phyloP scores from a whole-genome alignment of 2,329 filamentous ascomycete species.

The Lachnellula hyalina region DNA sequence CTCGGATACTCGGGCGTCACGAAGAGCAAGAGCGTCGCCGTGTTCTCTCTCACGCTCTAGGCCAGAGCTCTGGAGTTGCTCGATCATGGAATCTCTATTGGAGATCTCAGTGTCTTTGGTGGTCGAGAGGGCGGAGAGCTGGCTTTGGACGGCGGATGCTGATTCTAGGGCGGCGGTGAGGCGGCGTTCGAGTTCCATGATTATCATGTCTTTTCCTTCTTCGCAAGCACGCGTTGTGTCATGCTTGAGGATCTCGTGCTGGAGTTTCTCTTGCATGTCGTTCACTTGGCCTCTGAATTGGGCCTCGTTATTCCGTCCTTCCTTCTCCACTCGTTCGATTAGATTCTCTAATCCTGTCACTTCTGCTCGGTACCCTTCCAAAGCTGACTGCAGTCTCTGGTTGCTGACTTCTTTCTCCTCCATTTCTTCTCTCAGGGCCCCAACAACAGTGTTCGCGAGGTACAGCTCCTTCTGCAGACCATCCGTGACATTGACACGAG shows the following conservation, averaged over 20 bases:
- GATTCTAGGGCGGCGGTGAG: conserved; percentile 39
- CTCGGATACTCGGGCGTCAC: conserved; percentile 46
- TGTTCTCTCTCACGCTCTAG: conserved; percentile 29
- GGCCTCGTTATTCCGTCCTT: conserved; percentile 18
- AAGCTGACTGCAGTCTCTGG: conserved; percentile 45
- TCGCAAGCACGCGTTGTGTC: conserved; percentile 28
- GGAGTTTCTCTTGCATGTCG: conserved; percentile 28
- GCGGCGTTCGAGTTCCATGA: conserved; percentile 40
- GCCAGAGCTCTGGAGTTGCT: conserved; percentile 5
- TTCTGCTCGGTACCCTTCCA: conserved; percentile 49
- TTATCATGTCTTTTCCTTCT: conserved; percentile 34
- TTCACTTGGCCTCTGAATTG: conserved; percentile 13
- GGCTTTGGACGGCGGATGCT: conserved; percentile 35
- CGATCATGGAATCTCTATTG: conserved; percentile 13
- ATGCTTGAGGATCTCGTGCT: conserved; percentile 32
- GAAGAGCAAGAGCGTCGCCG: conserved; percentile 43
- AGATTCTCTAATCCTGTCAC: conserved; percentile 48
- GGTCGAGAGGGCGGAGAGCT: conserved; percentile 29
- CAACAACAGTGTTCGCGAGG: conserved; percentile 12
- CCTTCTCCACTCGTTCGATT: conserved; percentile 43
- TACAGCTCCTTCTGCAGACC: conserved; percentile 39
- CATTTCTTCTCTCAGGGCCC: conserved; percentile 20
- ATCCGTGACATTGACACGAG: conserved; percentile 48
- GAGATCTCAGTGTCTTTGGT: conserved; percentile 25
- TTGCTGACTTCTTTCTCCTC: conserved; percentile 39